Evolutionary conservation across 352 stramenopile genomes (phyloP), one percentile per base, ranked within the genome.

Genomic region (Globisporangium camurandrum): DNA sequence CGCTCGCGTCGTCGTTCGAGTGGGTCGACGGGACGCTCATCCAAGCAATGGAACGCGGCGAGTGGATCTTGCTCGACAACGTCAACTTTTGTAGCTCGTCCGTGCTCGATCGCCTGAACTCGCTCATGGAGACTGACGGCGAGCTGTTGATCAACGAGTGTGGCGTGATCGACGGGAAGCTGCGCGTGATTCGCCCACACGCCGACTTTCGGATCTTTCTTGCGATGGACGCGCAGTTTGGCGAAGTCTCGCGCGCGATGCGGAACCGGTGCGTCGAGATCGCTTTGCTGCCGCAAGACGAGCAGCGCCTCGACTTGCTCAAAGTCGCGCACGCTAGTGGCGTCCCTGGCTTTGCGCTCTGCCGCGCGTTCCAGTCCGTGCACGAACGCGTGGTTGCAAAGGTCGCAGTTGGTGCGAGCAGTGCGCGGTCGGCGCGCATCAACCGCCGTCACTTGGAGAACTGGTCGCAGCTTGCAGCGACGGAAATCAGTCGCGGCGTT

Each of bases 241-340:
- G 88, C 24, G 97, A 99, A 80, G 87, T 99, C 12, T 99, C 95
- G 19, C 91, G 97, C 46, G 97, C 98, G 11, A 99, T 99, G 97
- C 78, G 98, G 51, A 99, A 99, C 69, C 90, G 98, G 27, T 99
- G 98, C 70, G 86, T 99, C 22, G 97, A 99, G 71, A 87, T 99
- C 36, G 93, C 75, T 1, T 57, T 95, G 28, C 38, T 67, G 2
- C 54, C 67, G 1, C 54, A 75, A 1, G 75, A 88, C 8, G 61
- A 70, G 26, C 61, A 76, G 51, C 63, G 72, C 33, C 51, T 88
- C 2, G 83, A 92, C 49, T 53, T 88, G n/a, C 66, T 88, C 7
- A 75, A 73, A 27, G 75, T 94, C 16, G 64, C 80, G 1, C 45
- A 66, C 12, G 58, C 79, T 1, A 64, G 70, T 34, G 76, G 75